A percentile compares a stretch with the other conserved stretches of the same genome.
phyloP scores from a whole-genome alignment of 2,329 filamentous ascomycete genomes.

The Paracamarosporium sp. region DNA sequence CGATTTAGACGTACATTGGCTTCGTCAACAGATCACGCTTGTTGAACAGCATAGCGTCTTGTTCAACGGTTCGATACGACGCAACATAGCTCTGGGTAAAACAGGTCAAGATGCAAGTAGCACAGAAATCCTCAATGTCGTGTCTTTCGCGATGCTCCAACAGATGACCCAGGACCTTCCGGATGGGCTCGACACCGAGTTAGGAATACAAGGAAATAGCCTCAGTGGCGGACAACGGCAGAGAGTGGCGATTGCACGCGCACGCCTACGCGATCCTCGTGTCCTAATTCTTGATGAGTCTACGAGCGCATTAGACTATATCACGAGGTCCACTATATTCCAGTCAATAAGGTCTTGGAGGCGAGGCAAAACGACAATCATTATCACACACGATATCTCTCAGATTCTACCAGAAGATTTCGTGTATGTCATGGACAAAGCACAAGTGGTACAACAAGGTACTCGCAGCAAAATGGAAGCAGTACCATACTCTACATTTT shows the following conservation, averaged over 20 bases:
- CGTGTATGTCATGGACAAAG: constrained; percentile 79
- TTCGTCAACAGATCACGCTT: constrained; percentile 78
- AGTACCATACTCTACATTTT: constrained; percentile 56
- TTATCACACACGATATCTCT: constrained; percentile 88
- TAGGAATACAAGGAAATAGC: constrained; percentile 72
- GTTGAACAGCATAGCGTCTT: constrained; percentile 83
- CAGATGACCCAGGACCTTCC: constrained; percentile 72
- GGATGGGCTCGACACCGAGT: constrained; percentile 71
- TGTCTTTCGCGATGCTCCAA: constrained; percentile 72
- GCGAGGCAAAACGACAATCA: constrained; percentile 80
- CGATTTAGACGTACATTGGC: constrained; percentile 71
- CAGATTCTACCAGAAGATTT: constrained; percentile 78
- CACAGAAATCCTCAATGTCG: constrained; percentile 67
- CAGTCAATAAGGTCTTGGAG: constrained; percentile 80
- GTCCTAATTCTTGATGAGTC: constrained; percentile 88
- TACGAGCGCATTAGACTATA: constrained; percentile 84
- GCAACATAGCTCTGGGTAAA: constrained; percentile 79
- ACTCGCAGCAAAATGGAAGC: constrained; percentile 63
- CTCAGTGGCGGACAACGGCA: constrained; percentile 89
- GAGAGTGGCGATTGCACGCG: constrained; percentile 79
- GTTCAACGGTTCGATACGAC: constrained; percentile 80
- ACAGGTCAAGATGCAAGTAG: constrained; percentile 57
- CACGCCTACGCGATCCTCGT: constrained; percentile 76
- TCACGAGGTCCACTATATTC: constrained; percentile 72
- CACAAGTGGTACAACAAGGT: constrained; percentile 72